A percentile compares a stretch with the other conserved stretches of the same genome.
These are phyloP conservation scores for Neopestalotiopsis clavispora DNA, from an alignment of 2,329 filamentous ascomycete genomes.

Conservation along the genomic window DNA sequence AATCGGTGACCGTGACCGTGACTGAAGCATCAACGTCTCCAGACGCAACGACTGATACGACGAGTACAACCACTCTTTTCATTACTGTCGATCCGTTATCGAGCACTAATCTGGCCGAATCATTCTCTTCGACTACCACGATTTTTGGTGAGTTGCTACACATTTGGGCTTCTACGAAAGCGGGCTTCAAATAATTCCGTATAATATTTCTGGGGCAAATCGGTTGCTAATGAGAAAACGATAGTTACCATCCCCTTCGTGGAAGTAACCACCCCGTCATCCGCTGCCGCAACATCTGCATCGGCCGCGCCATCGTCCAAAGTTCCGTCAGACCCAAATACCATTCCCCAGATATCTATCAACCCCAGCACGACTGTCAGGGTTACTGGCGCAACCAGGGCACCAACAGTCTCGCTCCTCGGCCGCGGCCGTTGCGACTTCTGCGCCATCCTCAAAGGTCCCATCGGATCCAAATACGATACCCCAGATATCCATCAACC, in stretches of 20 bases:
- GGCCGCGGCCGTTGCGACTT: neutral
- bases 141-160: conserved; percentile 5
- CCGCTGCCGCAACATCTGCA: neutral
- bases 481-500: conserved; percentile 20
- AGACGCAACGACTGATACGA: neutral
- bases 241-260: conserved; percentile 15
- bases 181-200: too few species aligned
- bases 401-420: neutral
- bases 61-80: conserved; percentile 9
- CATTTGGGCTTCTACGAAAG: neutral
- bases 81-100: neutral
- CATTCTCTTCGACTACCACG: conserved; percentile 19
- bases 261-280: conserved; percentile 6
- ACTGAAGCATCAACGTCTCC: neutral
- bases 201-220: neutral
- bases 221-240: neutral
- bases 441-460: neutral
- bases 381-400: neutral
- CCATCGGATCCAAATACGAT: conserved; percentile 7
- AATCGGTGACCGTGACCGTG: conserved; percentile 6
- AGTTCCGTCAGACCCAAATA: neutral
- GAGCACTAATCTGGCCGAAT: neutral
- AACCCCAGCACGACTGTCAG: conserved; percentile 18
- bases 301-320: conserved; percentile 3
- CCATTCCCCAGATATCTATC: conserved; percentile 19